Evolutionary conservation across 192 early-diverging fungal species (phyloP).

Genomic region (Linnemannia schmuckeri): DNA sequence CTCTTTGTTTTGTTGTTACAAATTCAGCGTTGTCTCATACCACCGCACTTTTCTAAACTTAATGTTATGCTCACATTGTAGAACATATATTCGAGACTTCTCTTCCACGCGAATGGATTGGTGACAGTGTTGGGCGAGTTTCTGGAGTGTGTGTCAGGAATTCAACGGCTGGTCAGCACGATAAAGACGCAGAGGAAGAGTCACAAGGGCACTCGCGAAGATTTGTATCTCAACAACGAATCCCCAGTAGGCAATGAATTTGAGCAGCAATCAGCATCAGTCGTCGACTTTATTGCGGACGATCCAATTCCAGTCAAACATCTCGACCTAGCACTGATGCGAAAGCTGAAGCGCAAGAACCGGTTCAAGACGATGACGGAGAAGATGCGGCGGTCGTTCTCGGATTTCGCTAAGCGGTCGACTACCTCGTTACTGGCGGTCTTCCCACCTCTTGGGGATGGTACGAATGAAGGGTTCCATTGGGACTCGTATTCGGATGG

Average conservation of each 20-base stretch:
- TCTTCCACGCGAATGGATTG: conserved; percentile 33
- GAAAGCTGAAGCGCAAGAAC: conserved; percentile 41
- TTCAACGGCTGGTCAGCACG: conserved; percentile 32
- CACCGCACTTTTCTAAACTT: not conserved
- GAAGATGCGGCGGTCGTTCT: conserved; percentile 40
- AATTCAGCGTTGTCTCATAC: not conserved
- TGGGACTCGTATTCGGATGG: conserved; percentile 47
- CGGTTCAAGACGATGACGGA: conserved; percentile 44
- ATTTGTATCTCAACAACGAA: not conserved
- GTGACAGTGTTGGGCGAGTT: conserved; percentile 49
- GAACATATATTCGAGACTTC: conserved; percentile 31
- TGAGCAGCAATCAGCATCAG: not conserved
- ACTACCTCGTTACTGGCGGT: conserved; percentile 25
- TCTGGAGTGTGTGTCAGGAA: conserved; percentile 46
- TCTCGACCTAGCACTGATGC: conserved; percentile 37
- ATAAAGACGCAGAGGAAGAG: conserved; percentile 35
- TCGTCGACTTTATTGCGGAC: conserved; percentile 23
- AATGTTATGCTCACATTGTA: not conserved
- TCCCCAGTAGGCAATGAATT: not conserved
- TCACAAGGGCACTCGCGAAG: not conserved
- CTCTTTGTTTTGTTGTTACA: not conserved
- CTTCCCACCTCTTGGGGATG: conserved; percentile 52
- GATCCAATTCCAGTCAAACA: conserved; percentile 43
- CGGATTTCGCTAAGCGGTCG: conserved; percentile 38
- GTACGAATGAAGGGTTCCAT: conserved; percentile 48